Evolutionary conservation across 2,329 filamentous ascomycete genomes (phyloP), one percentile per base, ranked within the genome.

Genomic region (Dactylellina haptotyla): DNA sequence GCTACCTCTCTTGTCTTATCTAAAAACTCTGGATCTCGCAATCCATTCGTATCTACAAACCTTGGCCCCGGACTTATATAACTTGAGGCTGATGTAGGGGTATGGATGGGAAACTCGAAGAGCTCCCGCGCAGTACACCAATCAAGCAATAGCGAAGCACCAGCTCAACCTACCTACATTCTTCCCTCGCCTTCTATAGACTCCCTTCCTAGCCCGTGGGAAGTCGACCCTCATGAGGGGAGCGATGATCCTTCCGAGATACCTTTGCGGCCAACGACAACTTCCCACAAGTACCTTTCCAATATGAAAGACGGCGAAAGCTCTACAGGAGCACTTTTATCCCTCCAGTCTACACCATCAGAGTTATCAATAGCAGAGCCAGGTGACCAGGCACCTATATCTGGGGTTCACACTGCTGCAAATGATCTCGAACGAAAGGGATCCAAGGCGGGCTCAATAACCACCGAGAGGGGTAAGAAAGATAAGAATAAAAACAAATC

Each of bases 171-270:
- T 10, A 46, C 59, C 5, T 73, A 61, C 25, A 32, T 73, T 25
- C 54, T 73, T 3, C 67, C 67, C 2, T 50, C 59, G 5, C 46
- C 51, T 2, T 65, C 67, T 4, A 25, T 34, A 1, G 61, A 73
- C 14, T 65, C 67, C n/a, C 48, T 71, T n/a, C 14, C 34, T 4
- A 71, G 66, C 25, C 10, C 58, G 2, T 70, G 48, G 65, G 57
- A 70, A 46, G 34, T 46, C 20, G 45, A 61, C 28, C 54, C 43
- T n/a, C 37, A 65, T 50, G 12, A 26, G 30, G 59, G 56, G 5
- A 58, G 41, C 20, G 39, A 61, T 12, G 30, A 45, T 18, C 45
- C 45, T 48, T 39, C 59, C 37, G 53, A 48, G 37, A 20, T 61
- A 30, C 50, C 66, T n/a, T 28, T 54, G 25, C 34, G 54, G 12